Base-by-base conservation (phyloP, 306 rosid species). In the Lathyrus sativus region DNA sequence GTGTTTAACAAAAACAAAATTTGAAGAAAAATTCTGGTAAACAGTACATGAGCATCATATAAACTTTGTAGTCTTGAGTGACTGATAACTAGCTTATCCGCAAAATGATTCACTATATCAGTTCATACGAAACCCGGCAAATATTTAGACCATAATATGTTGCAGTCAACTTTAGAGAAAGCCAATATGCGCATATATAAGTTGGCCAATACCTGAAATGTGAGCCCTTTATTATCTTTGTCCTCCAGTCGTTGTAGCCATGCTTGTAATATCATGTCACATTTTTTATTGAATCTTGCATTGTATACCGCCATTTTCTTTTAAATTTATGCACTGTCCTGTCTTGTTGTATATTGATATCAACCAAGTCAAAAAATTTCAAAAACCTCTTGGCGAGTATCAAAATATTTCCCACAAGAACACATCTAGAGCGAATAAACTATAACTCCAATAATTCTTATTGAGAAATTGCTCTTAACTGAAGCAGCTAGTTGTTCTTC, bases 1-100 rank as follows among this genome's bases (percentile, higher is more conserved):
- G 54, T 76, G 35, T 71, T 9, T 86, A 80, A 92, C 29, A 7
- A 64, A 48, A 70, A 42, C 38, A 57, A 24, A 19, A 72, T 42
- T 48, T 54, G 68, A 61, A 65, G 73, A 63, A 44, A 37, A 42
- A 58, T 50, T 62, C n/a, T 70, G 58, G 59, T 19, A 22, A 19
- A 19, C 28, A 50, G 24, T 67, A 11, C 41, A n/a, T 10, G 68
- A 73, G 73, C 49, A 73, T 70, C 46, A 72, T 73, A 37, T 56
- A 29, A 45, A 39, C 53, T n/a, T 39, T 42, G 15, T 41, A 14
- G 41, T 39, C 53, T 29, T 65, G 56, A 11, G 43, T 17, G 43
- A 67, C 33, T 2, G 3, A 3, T 38, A 48, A 38, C 53, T 46
- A 17, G 49, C 6, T 58, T 45, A 26, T 4, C 31, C 19, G 29